Evolutionary conservation across 805 yeast species (phyloP).

Genomic region (Hanseniaspora singularis): DNA sequence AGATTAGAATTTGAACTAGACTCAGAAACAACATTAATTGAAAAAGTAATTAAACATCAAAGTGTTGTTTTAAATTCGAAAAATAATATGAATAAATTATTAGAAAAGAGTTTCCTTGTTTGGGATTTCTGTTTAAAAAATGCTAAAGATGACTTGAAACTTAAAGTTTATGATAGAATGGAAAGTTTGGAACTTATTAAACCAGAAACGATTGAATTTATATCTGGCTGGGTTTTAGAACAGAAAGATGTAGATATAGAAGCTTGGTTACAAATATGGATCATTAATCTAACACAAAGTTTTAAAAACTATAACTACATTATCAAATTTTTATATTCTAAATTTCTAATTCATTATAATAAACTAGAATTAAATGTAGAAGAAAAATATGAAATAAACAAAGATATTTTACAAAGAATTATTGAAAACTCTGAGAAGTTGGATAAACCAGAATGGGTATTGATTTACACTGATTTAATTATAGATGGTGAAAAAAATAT

Average conservation of each 20-base stretch:
- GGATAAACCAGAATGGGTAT: not conserved
- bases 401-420: not conserved
- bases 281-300: conserved; percentile 31
- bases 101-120: conserved; percentile 13
- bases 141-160: conserved; percentile 28
- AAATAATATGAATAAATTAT: conserved; percentile 19
- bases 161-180: not conserved
- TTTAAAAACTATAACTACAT: not conserved
- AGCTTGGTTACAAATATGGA: conserved; percentile 34
- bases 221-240: not conserved
- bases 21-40: conserved; percentile 33
- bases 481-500: not conserved
- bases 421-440: not conserved
- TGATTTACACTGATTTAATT: not conserved
- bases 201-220: not conserved
- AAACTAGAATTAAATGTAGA: not conserved
- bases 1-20: conserved; percentile 48
- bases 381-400: not conserved
- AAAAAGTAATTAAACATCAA: conserved; percentile 34
- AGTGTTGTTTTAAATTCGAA: conserved; percentile 22
- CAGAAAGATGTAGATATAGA: not conserved
- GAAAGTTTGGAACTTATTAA: not conserved
- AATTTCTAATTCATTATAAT: not conserved
- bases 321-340: not conserved
- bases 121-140: conserved; percentile 21